A percentile compares a stretch with the other conserved stretches of the same genome.
Conservation (phyloP, 2,329 filamentous ascomycete species). For the Diaporthe sp. region DNA sequence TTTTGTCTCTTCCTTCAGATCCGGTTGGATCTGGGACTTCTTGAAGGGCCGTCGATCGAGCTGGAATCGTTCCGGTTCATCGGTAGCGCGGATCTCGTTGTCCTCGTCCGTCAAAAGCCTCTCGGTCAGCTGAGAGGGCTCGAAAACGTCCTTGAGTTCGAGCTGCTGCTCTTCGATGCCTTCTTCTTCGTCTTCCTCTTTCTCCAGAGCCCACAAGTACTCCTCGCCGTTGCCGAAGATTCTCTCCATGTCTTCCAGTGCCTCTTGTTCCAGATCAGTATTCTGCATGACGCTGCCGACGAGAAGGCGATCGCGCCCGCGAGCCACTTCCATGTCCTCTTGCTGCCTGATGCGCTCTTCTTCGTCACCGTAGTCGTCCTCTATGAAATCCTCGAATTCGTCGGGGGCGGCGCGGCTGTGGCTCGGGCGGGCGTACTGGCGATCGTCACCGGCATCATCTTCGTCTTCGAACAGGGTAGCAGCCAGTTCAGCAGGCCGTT, state of each 20-base stretch:
- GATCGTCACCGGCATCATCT: slow-evolving; percentile 75
- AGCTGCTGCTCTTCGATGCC: slow-evolving; percentile 86
- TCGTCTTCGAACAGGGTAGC: slow-evolving; percentile 98
- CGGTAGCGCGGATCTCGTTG: slow-evolving; percentile 87
- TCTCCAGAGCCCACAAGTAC: slow-evolving; percentile 92
- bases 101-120: slow-evolving; percentile 96
- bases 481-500: slow-evolving; percentile 80
- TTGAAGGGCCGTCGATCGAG: slow-evolving; percentile 91
- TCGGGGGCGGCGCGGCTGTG: slow-evolving; percentile 74
- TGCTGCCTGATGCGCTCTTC: slow-evolving; percentile 80
- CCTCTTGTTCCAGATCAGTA: slow-evolving; percentile 89
- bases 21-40: slow-evolving; percentile 78
- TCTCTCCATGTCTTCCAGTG: slow-evolving; percentile 94
- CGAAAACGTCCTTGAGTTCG: slow-evolving; percentile 97
- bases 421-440: slow-evolving; percentile 63
- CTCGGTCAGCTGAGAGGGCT: slow-evolving; percentile 94
- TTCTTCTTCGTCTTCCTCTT: slow-evolving; percentile 89
- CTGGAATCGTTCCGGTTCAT: slow-evolving; percentile 96
- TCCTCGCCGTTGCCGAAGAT: slow-evolving; percentile 97
- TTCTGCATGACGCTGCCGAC: slow-evolving; percentile 81
- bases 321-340: slow-evolving; percentile 90
- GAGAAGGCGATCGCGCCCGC: slow-evolving; percentile 79
- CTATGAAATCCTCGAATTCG: slow-evolving; percentile 96
- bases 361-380: slow-evolving; percentile 93
- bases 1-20: slow-evolving; percentile 85